A percentile compares a stretch with the other conserved stretches of the same genome.
These are phyloP conservation scores for Pouteria glomerata DNA, from an alignment of 148 eudicot species.

Conservation along the genomic window DNA sequence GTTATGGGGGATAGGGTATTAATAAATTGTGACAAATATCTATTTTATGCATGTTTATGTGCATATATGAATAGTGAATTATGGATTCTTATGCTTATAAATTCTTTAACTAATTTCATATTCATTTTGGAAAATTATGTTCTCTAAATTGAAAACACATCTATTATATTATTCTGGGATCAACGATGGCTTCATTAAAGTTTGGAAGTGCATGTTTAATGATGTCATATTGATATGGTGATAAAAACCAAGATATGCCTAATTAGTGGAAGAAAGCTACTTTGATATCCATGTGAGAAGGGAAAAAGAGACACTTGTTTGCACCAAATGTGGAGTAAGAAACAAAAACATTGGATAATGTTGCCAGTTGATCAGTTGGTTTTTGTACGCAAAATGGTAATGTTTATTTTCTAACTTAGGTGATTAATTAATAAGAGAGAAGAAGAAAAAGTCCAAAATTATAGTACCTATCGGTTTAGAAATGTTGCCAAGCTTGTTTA, in stretches of 20 bases:
- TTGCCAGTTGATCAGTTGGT: not conserved
- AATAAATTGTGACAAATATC: not conserved
- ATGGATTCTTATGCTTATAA: not conserved
- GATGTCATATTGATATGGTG: not conserved
- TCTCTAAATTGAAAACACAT: not conserved
- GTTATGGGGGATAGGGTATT: not conserved
- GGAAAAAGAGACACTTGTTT: not conserved
- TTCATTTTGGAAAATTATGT: not conserved
- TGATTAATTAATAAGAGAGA: not conserved
- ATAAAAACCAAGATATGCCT: slow-evolving; percentile 1
- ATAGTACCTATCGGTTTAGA: not conserved
- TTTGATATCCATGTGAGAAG: not conserved
- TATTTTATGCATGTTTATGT: not conserved
- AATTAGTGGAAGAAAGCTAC: not conserved
- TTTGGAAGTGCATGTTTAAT: not conserved
- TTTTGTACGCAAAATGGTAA: not conserved
- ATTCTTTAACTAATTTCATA: not conserved
- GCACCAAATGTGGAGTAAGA: not conserved
- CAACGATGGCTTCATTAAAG: not conserved
- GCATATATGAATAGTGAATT: not conserved
- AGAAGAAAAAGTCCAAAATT: not conserved
- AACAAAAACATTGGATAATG: not conserved
- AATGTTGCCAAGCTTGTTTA: not conserved
- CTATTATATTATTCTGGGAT: not conserved
- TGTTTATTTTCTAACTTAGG: not conserved